Evolutionary conservation across 495 filamentous ascomycete genomes (phyloP).

Genomic region (Clavariopsis aquatica): DNA sequence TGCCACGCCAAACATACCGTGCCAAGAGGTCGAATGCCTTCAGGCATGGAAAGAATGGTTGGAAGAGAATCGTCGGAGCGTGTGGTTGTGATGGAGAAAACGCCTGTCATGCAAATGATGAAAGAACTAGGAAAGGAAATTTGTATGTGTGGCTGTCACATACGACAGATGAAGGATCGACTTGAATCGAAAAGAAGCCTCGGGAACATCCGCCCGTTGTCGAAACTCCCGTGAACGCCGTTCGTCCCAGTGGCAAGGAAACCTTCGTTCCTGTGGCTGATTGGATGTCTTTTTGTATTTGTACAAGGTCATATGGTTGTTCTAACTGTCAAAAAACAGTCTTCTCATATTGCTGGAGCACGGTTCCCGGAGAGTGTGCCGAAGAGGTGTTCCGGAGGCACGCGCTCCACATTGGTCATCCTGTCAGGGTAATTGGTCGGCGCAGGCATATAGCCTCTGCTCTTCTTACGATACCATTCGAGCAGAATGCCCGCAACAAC

Average conservation of each 20-base stretch:
- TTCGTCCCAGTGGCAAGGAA: not conserved
- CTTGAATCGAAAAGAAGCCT: slow-evolving; percentile 10
- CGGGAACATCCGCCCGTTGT: not conserved
- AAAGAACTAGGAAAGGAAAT: not conserved
- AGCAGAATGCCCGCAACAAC: slow-evolving; percentile 81
- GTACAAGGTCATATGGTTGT: slow-evolving; percentile 3
- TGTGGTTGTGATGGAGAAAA: not conserved
- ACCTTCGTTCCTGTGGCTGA: not conserved
- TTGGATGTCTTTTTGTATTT: not conserved
- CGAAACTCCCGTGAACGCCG: not conserved
- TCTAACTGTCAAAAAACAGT: not conserved
- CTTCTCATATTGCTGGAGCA: slow-evolving; percentile 26
- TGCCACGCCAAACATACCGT: not conserved
- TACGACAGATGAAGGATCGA: slow-evolving; percentile 18
- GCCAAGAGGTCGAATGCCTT: too few species aligned
- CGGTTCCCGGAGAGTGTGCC: slow-evolving; percentile 39
- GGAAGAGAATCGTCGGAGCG: not conserved
- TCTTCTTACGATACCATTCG: slow-evolving; percentile 78
- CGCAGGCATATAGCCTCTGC: slow-evolving; percentile 83
- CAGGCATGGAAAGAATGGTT: slow-evolving; percentile 2
- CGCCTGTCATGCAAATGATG: not conserved
- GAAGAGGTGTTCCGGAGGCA: slow-evolving; percentile 82
- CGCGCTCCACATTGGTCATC: slow-evolving; percentile 70
- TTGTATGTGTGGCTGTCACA: not conserved
- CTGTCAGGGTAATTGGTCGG: slow-evolving; percentile 71